Evolutionary conservation across 2,329 filamentous ascomycete species (phyloP), one percentile per base, ranked within the genome.

Genomic region (Pseudofabraea citricarpa): DNA sequence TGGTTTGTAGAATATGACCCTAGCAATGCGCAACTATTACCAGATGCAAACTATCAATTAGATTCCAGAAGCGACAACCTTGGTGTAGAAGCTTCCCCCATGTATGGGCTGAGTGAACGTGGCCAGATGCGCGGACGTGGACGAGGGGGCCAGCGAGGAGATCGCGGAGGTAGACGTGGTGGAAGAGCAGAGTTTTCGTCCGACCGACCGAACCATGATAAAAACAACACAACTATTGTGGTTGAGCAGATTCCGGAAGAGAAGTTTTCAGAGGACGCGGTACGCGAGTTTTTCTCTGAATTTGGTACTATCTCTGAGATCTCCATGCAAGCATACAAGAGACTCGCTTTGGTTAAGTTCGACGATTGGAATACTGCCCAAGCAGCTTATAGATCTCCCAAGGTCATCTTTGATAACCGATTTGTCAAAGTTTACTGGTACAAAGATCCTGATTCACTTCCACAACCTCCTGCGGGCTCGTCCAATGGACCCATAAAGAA

Each of bases 341-440:
- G 77, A 32, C 63, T 88, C 13, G 87, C 87, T 1, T 69, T 87
- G 22, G 72, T 93, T 50, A 85, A 81, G 52, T 93, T 75, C 54
- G 74, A 80, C 40, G 73, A 72, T 32, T 85, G 83, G 74, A 72
- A 73, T 6, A 66, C 78, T 12, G 87, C 87, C 12, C 77, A 81
- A 46, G 75, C 77, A 13, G 87, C 87, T 2, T 89, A 87, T 60
- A 74, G 75, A 36, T 90, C 84, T 7, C 87, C 87, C 0, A 89
- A 89, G 57, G 83, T 82, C 36, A 83, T 93, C 35, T 93, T 91
- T 57, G 85, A 90, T 56, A 93, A 91, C 54, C 74, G 87, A 9
- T 93, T 93, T 54, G 87, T 93, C 38, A 90, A 89, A 56, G 83
- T 91, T 0, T 90, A 84, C 56, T 91, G 87, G 87, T 75, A 80